A percentile compares a stretch with the other conserved stretches of the same genome.
Evolutionary conservation across 768 basidiomycete species (phyloP).

Genomic region (Phylloporus sp.): DNA sequence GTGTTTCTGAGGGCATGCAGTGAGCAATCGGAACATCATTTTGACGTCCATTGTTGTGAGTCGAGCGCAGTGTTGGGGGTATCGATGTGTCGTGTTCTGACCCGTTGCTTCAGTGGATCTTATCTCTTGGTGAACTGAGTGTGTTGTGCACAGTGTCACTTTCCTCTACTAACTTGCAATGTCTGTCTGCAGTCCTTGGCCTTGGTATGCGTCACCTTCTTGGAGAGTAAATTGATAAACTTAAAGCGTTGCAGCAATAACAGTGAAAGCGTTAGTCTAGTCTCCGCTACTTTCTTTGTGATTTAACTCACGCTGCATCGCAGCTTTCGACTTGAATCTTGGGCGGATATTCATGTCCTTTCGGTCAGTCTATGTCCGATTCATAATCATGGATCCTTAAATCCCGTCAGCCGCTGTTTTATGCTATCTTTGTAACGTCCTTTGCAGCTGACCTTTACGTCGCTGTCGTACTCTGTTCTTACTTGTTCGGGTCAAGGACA

Average conservation of each 20-base stretch:
- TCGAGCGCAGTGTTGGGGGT: neutral
- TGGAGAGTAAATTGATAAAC: neutral
- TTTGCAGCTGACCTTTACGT: slow-evolving; percentile 50
- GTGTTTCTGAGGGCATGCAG: slow-evolving; percentile 27
- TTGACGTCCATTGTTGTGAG: slow-evolving; percentile 47
- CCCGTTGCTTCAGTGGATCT: slow-evolving; percentile 24
- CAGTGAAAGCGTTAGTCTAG: slow-evolving; percentile 43
- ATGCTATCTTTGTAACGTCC: slow-evolving; percentile 46
- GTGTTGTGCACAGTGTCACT: slow-evolving; percentile 1
- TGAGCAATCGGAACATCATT: slow-evolving; percentile 40
- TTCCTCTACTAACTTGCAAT: neutral
- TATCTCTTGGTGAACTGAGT: slow-evolving; percentile 47
- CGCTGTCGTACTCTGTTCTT: slow-evolving; percentile 44
- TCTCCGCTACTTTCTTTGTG: neutral
- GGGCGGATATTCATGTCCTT: slow-evolving; percentile 33
- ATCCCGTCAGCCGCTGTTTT: slow-evolving; percentile 40
- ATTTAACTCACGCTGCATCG: neutral
- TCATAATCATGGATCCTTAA: neutral
- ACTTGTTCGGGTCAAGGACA: slow-evolving; percentile 45
- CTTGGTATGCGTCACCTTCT: slow-evolving; percentile 4
- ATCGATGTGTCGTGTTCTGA: neutral
- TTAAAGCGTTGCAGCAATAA: slow-evolving; percentile 38
- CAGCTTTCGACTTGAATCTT: slow-evolving; percentile 39
- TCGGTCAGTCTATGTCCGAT: slow-evolving; percentile 30
- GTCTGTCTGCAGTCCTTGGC: slow-evolving; percentile 4